These are phyloP conservation scores for Kodamaea alishanica DNA, from an alignment of 1,139 yeast genomes.

Conservation along the genomic window DNA sequence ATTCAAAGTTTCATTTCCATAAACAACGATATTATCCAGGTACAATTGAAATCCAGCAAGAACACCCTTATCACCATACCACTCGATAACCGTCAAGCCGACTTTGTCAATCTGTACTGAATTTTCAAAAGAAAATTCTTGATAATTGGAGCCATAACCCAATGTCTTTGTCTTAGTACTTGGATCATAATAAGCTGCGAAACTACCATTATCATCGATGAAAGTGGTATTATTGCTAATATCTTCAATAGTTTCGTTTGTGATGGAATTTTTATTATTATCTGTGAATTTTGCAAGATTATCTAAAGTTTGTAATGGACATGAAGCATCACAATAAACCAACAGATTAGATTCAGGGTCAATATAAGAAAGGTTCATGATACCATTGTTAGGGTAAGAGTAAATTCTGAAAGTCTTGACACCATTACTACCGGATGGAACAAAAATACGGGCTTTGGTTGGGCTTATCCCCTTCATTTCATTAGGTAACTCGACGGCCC, in stretches of 20 bases:
- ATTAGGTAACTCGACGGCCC: constrained; percentile 62
- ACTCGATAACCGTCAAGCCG: constrained; percentile 63
- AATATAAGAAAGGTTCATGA: constrained; percentile 84
- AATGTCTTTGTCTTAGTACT: constrained; percentile 40
- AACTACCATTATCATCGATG: constrained; percentile 37
- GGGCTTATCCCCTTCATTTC: constrained; percentile 56
- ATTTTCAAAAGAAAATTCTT: constrained; percentile 81
- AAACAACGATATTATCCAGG: constrained; percentile 56
- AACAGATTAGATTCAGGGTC: constrained; percentile 64
- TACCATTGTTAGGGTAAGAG: constrained; percentile 79
- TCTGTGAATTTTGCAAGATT: constrained; percentile 26
- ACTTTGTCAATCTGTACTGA: constrained; percentile 58
- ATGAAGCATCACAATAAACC: constrained; percentile 77
- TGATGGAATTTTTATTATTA: constrained; percentile 17
- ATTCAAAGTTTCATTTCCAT: constrained; percentile 74
- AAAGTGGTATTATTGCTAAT: constrained; percentile 22
- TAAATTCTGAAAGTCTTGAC: constrained; percentile 67
- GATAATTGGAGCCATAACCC: constrained; percentile 52
- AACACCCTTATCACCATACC: constrained; percentile 68
- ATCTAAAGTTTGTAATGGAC: constrained; percentile 54
- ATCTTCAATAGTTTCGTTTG: constrained; percentile 19
- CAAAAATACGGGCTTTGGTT: constrained; percentile 68
- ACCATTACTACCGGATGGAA: constrained; percentile 52
- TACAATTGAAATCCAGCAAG: constrained; percentile 71
- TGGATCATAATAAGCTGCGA: constrained; percentile 37